These are phyloP conservation scores for Lasiodiplodia citricola DNA, from an alignment of 2,329 filamentous ascomycete genomes.

Conservation along the genomic window DNA sequence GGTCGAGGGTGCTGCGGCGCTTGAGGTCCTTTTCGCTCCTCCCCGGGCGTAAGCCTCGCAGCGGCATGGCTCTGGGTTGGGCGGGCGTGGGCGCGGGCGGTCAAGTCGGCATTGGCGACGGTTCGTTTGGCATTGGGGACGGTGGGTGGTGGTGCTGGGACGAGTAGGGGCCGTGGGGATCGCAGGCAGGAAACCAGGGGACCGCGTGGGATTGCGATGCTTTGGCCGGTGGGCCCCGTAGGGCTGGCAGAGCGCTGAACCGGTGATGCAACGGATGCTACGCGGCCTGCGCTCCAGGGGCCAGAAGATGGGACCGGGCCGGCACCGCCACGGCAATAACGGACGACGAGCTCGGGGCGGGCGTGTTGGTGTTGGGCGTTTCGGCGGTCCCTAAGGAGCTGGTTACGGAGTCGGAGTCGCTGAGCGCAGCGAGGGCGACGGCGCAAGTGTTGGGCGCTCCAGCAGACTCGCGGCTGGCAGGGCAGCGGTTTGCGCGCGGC, in stretches of 20 bases:
- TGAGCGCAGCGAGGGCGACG: conserved; percentile 13
- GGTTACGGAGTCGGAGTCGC: conserved; percentile 23
- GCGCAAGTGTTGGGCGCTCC: neutral
- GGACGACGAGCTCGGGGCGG: conserved; percentile 29
- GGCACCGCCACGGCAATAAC: conserved; percentile 23
- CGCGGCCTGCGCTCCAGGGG: conserved; percentile 28
- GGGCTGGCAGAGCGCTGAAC: conserved; percentile 31
- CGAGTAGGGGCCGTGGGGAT: conserved; percentile 21
- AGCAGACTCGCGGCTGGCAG: neutral
- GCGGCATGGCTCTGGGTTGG: conserved; percentile 44
- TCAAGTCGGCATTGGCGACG: conserved; percentile 27
- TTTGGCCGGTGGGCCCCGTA: conserved; percentile 27
- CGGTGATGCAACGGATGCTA: conserved; percentile 29
- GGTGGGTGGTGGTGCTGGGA: conserved; percentile 6
- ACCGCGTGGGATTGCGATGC: conserved; percentile 27
- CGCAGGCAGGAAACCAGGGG: conserved; percentile 25
- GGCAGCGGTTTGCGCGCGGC: conserved; percentile 3
- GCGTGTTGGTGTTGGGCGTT: conserved; percentile 27
- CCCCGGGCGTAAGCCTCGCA: conserved; percentile 44
- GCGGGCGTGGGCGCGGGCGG: conserved; percentile 20
- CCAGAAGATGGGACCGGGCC: conserved; percentile 23
- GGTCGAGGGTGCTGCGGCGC: conserved; percentile 52
- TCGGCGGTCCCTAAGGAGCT: conserved; percentile 8
- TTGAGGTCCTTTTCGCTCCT: conserved; percentile 49
- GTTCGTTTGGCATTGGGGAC: conserved; percentile 17